These are phyloP conservation scores for Strigomonas galati DNA, from an alignment of 208 protist genomes.

Conservation along the genomic window DNA sequence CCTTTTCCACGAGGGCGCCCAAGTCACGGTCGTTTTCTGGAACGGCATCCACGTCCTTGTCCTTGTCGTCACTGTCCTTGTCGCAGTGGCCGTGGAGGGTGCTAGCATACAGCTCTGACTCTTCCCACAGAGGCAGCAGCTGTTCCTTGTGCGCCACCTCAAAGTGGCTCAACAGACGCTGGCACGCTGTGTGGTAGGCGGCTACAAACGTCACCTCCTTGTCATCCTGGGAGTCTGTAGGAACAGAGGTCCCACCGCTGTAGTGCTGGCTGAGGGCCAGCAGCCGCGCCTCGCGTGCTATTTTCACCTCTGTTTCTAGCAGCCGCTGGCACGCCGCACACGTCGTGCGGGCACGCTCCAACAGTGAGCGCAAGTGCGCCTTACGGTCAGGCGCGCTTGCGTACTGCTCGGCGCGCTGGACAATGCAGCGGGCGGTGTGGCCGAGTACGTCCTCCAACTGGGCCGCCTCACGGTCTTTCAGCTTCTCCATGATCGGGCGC, in stretches of 20 bases:
- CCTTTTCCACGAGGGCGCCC: neutral
- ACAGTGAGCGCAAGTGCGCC: neutral
- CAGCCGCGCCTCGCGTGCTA: neutral
- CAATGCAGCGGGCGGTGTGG: neutral
- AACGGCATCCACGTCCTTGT: neutral
- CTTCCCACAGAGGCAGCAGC: neutral
- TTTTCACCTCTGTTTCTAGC: neutral
- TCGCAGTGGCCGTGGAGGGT: neutral
- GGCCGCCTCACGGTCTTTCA: neutral
- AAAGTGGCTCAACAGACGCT: neutral
- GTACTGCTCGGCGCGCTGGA: neutral
- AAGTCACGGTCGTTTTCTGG: neutral
- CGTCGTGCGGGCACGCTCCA: neutral
- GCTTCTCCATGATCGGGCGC: neutral
- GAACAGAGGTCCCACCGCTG: too few relatives aligned
- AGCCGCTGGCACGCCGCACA: neutral
- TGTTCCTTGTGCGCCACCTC: neutral
- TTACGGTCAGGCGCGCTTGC: neutral
- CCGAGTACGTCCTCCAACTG: neutral
- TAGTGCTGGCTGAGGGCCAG: neutral
- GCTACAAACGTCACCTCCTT: neutral
- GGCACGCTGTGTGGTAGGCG: neutral
- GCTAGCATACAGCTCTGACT: neutral
- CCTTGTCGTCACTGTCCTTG: too few relatives aligned
- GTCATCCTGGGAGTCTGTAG: too few relatives aligned